Evolutionary conservation across 2,329 filamentous ascomycete species (phyloP).

Genomic region (Pseudodiploospora longispora): DNA sequence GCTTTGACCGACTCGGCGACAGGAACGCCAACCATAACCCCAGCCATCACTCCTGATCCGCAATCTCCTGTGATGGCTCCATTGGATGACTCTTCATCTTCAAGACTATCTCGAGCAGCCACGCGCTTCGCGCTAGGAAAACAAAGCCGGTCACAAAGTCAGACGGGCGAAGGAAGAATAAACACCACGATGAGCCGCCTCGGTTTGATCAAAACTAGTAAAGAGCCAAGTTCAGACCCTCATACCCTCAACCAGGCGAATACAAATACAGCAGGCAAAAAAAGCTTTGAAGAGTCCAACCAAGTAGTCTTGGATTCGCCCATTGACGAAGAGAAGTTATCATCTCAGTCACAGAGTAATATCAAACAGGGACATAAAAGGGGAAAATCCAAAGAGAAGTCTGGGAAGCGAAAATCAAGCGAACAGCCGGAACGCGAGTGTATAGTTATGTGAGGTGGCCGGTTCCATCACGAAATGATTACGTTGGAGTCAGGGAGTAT

Average conservation of each 20-base stretch:
- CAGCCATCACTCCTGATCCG: slow-evolving; percentile 27
- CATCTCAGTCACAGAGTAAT: slow-evolving; percentile 10
- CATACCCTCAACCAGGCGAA: slow-evolving; percentile 17
- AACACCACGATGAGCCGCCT: slow-evolving; percentile 51
- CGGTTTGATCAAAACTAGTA: slow-evolving; percentile 43
- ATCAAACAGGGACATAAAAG: slow-evolving; percentile 27
- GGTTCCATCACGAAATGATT: too few relatives aligned
- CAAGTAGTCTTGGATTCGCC: slow-evolving; percentile 12
- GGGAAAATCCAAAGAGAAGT: slow-evolving; percentile 31
- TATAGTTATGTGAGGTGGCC: slow-evolving; percentile 33
- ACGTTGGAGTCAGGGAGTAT: too few relatives aligned
- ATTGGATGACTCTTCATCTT: slow-evolving; percentile 44
- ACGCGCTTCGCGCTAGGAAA: slow-evolving; percentile 41
- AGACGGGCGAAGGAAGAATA: slow-evolving; percentile 49
- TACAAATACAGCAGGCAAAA: slow-evolving; percentile 16
- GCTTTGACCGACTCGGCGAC: slow-evolving; percentile 38
- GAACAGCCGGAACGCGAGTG: slow-evolving; percentile 40
- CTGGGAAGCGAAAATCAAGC: slow-evolving; percentile 26
- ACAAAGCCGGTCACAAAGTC: slow-evolving; percentile 49
- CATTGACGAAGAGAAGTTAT: slow-evolving; percentile 13
- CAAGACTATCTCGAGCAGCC: slow-evolving; percentile 49
- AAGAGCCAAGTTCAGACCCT: slow-evolving; percentile 30
- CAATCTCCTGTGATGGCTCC: slow-evolving; percentile 34
- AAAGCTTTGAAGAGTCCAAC: slow-evolving; percentile 6
- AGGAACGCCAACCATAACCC: slow-evolving; percentile 29